Evolutionary conservation across 2,329 filamentous ascomycete species (phyloP).

Genomic region (Pseudocercospora crystallina): DNA sequence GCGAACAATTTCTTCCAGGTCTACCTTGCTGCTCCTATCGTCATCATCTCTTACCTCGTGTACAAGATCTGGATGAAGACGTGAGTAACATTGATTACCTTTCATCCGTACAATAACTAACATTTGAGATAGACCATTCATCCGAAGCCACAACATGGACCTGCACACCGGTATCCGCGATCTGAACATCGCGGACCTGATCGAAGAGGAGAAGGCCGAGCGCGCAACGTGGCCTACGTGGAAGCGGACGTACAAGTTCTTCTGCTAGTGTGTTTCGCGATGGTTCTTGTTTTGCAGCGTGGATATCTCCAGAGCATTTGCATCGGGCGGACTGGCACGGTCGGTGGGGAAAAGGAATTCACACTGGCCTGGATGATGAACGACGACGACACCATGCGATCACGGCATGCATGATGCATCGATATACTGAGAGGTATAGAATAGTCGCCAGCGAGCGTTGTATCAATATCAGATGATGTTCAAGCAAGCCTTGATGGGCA

Average conservation of each 20-base stretch:
- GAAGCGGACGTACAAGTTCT: constrained; percentile 52
- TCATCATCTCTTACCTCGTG: constrained; percentile 33
- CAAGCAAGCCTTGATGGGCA: too few species aligned
- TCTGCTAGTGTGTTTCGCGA: constrained; percentile 38
- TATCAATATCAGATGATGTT: too few species aligned
- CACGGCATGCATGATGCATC: too few species aligned
- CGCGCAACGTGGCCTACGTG: constrained; percentile 52
- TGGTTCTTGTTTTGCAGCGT: neutral
- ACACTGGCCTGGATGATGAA: too few species aligned
- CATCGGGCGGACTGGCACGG: too few species aligned
- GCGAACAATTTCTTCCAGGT: constrained; percentile 30
- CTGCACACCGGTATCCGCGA: constrained; percentile 81
- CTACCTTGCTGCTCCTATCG: constrained; percentile 37
- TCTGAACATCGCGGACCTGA: constrained; percentile 74
- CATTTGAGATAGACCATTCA: constrained; percentile 40
- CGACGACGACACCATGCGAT: too few species aligned
- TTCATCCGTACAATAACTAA: neutral
- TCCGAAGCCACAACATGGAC: constrained; percentile 70
- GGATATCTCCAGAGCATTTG: too few species aligned
- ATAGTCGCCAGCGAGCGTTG: too few species aligned
- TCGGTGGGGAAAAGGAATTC: too few species aligned
- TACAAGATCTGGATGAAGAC: constrained; percentile 34
- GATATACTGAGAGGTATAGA: too few species aligned
- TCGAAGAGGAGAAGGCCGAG: constrained; percentile 79
- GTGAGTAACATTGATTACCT: neutral